These are phyloP conservation scores for Diaporthe eres DNA, from an alignment of 2,329 filamentous ascomycete genomes.

Conservation along the genomic window DNA sequence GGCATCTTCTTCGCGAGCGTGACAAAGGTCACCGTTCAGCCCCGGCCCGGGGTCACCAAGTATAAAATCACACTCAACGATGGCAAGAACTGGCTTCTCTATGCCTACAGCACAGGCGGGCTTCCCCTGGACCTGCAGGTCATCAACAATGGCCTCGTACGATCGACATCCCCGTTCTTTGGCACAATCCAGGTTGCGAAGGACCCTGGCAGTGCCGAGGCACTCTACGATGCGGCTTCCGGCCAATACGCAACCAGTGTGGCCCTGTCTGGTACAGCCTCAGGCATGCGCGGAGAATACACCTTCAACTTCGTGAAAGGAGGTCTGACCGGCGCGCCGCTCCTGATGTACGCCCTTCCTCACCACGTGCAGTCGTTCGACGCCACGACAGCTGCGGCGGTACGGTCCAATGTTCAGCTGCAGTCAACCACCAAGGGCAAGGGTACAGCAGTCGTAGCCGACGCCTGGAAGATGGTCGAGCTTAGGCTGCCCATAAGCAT, in stretches of 20 bases:
- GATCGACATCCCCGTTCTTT: constrained; percentile 77
- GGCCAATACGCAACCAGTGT: constrained; percentile 81
- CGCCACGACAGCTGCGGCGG: constrained; percentile 62
- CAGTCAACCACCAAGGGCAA: constrained; percentile 89
- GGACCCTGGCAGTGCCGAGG: constrained; percentile 75
- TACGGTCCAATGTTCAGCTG: constrained; percentile 70
- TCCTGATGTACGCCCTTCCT: constrained; percentile 90
- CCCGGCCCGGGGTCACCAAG: constrained; percentile 78
- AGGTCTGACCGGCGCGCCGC: constrained; percentile 70
- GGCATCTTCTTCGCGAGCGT: constrained; percentile 81
- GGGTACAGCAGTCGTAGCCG: constrained; percentile 78
- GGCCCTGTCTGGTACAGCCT: constrained; percentile 73
- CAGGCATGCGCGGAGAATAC: constrained; percentile 77
- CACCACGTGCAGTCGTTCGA: constrained; percentile 88
- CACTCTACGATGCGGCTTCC: constrained; percentile 79
- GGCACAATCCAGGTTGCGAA: constrained; percentile 90
- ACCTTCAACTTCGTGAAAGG: constrained; percentile 79
- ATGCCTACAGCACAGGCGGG: constrained; percentile 74
- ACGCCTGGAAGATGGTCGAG: constrained; percentile 85
- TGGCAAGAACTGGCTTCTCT: constrained; percentile 83
- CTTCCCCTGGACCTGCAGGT: constrained; percentile 77
- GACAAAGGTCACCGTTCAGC: constrained; percentile 67
- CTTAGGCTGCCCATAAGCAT: constrained; percentile 78
- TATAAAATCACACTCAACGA: constrained; percentile 82
- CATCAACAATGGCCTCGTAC: constrained; percentile 74